These are phyloP conservation scores for Cryphonectria parasitica DNA, from an alignment of 2,329 filamentous ascomycete species.

Conservation along the genomic window DNA sequence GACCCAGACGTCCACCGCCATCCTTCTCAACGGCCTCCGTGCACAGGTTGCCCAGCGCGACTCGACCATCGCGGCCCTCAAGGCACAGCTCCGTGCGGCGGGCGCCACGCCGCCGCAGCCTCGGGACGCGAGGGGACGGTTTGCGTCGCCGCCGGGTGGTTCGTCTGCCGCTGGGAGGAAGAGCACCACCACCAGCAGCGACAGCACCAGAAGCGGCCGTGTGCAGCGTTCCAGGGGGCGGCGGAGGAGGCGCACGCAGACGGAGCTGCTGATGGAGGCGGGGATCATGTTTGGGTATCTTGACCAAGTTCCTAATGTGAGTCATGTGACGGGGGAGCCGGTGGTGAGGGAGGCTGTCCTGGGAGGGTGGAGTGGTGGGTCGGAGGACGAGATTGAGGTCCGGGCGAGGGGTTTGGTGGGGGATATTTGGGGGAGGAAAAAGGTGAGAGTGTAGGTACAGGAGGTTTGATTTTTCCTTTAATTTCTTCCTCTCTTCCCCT, in stretches of 20 bases:
- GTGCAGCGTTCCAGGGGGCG: not conserved
- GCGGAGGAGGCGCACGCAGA: slow-evolving; percentile 8
- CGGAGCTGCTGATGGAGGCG: slow-evolving; percentile 14
- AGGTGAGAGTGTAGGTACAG: too few species aligned
- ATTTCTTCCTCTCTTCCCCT: not conserved
- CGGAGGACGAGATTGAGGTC: not conserved
- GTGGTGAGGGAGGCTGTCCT: not conserved
- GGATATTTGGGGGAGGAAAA: not conserved
- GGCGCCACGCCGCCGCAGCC: not conserved
- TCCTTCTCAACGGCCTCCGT: not conserved
- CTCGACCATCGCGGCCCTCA: not conserved
- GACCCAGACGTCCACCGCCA: not conserved
- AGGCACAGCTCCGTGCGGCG: not conserved
- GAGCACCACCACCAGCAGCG: not conserved
- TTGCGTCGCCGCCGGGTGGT: not conserved
- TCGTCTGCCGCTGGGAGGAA: not conserved
- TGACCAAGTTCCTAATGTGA: slow-evolving; percentile 18
- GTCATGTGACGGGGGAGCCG: slow-evolving; percentile 10
- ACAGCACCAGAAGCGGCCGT: not conserved
- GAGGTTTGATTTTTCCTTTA: not conserved
- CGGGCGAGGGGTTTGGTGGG: not conserved
- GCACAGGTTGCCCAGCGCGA: not conserved
- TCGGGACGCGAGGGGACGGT: not conserved
- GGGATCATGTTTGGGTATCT: slow-evolving; percentile 16
- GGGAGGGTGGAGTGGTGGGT: not conserved